phyloP scores from a whole-genome alignment of 2,329 filamentous ascomycete genomes.

The Xylogone sp. region DNA sequence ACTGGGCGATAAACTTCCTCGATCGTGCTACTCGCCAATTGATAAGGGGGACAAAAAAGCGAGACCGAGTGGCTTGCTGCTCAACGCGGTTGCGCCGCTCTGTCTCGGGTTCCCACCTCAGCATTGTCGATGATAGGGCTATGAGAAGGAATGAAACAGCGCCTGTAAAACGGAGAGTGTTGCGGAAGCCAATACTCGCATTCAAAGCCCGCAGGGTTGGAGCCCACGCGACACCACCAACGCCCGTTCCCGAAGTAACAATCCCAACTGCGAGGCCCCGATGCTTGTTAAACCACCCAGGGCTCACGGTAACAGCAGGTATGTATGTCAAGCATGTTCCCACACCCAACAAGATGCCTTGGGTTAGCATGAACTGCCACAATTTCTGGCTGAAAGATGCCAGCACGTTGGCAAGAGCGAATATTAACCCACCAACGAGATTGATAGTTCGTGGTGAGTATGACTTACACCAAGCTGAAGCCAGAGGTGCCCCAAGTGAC shows the following conservation, averaged over 20 bases:
- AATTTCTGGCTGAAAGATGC: constrained; percentile 29
- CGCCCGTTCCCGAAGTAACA: constrained; percentile 32
- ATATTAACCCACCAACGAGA: constrained; percentile 28
- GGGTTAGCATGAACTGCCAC: constrained; percentile 23
- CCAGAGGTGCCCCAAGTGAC: constrained; percentile 31
- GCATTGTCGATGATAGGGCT: constrained; percentile 6
- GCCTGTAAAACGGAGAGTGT: constrained; percentile 31
- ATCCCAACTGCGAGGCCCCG: constrained; percentile 35
- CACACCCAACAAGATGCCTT: constrained; percentile 35
- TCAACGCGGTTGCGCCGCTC: constrained; percentile 1
- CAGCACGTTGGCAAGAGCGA: constrained; percentile 27
- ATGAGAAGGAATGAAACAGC: constrained; percentile 27
- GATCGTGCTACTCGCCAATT: constrained; percentile 31
- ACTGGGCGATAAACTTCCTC: constrained; percentile 33
- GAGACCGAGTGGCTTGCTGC: constrained; percentile 1
- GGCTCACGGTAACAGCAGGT: constrained; percentile 33
- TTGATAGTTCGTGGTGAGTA: constrained; percentile 28
- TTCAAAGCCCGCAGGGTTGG: constrained; percentile 18
- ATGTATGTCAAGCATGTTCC: constrained; percentile 35
- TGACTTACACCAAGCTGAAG: constrained; percentile 30
- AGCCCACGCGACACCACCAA: constrained; percentile 33
- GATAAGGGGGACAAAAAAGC: constrained; percentile 24
- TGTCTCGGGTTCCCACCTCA: constrained; percentile 9
- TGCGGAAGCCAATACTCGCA: constrained; percentile 30
- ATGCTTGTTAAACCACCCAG: constrained; percentile 33